Percentiles rank a stretch among this genome's conserved stretches.
Evolutionary conservation across 1,139 yeast genomes (phyloP).

Genomic region (Hansenula anomala): DNA sequence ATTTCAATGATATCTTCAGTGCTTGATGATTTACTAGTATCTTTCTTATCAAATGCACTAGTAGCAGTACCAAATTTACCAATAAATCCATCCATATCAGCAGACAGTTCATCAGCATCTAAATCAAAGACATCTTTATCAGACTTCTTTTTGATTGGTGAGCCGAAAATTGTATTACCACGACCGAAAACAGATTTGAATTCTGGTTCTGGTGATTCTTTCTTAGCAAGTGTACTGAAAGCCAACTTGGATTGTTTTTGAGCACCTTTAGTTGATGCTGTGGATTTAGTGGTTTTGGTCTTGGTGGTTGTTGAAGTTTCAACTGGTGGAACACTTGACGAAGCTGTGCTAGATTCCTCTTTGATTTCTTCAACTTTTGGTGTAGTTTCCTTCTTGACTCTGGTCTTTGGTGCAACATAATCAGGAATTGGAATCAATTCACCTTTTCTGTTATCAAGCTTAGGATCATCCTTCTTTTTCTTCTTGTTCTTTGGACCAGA

Average conservation of each 20-base stretch:
- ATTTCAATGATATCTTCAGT: slow-evolving; percentile 6
- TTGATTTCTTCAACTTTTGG: slow-evolving; percentile 11
- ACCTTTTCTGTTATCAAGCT: slow-evolving; percentile 16
- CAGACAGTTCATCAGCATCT: slow-evolving; percentile 24
- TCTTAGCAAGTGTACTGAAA: not conserved
- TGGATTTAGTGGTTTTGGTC: too few relatives aligned
- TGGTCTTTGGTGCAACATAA: slow-evolving; percentile 17
- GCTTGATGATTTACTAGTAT: slow-evolving; percentile 1
- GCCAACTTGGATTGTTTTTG: not conserved
- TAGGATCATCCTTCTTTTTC: slow-evolving; percentile 17
- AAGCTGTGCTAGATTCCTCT: slow-evolving; percentile 4
- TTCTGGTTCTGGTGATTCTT: slow-evolving; percentile 13
- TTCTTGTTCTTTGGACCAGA: slow-evolving; percentile 19
- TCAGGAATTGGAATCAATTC: slow-evolving; percentile 21
- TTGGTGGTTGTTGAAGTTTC: not conserved
- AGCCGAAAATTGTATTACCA: slow-evolving; percentile 22
- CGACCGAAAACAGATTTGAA: slow-evolving; percentile 21
- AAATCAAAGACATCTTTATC: slow-evolving; percentile 23
- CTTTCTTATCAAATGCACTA: slow-evolving; percentile 6
- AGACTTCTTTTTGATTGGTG: slow-evolving; percentile 18
- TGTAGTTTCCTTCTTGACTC: slow-evolving; percentile 18
- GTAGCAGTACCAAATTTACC: slow-evolving; percentile 20
- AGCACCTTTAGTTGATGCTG: not conserved
- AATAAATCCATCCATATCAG: slow-evolving; percentile 12
- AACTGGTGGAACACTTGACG: not conserved